Percentiles rank a stretch among this genome's conserved stretches.
Conservation (phyloP, 371 early-diverging fungal species). For the Mortierella sp. region DNA sequence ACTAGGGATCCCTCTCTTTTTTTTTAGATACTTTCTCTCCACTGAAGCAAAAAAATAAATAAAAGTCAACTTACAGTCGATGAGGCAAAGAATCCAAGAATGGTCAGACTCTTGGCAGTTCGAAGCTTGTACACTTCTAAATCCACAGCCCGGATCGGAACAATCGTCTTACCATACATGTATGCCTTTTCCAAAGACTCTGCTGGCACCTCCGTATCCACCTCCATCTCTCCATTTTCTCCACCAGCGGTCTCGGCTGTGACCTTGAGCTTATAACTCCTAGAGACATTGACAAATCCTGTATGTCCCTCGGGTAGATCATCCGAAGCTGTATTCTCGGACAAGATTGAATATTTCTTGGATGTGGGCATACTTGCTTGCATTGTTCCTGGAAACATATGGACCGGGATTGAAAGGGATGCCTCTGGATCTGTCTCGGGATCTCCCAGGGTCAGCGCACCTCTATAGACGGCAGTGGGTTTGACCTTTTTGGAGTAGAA, state of each 20-base stretch:
- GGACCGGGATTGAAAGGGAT: slow-evolving; percentile 61
- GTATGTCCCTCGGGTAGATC: slow-evolving; percentile 49
- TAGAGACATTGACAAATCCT: slow-evolving; percentile 58
- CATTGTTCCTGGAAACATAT: slow-evolving; percentile 67
- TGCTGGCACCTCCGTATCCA: slow-evolving; percentile 48
- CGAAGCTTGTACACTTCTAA: slow-evolving; percentile 64
- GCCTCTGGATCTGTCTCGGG: slow-evolving; percentile 49
- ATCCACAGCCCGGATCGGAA: slow-evolving; percentile 71
- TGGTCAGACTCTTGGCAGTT: slow-evolving; percentile 66
- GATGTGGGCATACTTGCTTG: slow-evolving; percentile 59
- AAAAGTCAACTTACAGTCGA: slow-evolving; percentile 52
- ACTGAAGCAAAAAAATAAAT: slow-evolving; percentile 8
- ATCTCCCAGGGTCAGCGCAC: slow-evolving; percentile 66
- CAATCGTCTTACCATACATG: slow-evolving; percentile 73
- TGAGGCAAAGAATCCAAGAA: slow-evolving; percentile 66
- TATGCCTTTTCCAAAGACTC: slow-evolving; percentile 73
- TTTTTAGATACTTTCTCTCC: no score
- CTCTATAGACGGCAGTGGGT: slow-evolving; percentile 68
- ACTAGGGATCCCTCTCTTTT: no score
- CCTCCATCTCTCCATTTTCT: slow-evolving; percentile 36
- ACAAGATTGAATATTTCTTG: slow-evolving; percentile 70
- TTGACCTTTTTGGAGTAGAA: slow-evolving; percentile 66
- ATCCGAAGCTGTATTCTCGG: slow-evolving; percentile 47
- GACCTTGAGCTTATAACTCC: slow-evolving; percentile 57
- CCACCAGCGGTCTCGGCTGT: slow-evolving; percentile 35